Evolutionary conservation across 2,329 filamentous ascomycete species (phyloP), one percentile per base, ranked within the genome.

Genomic region (Alternaria ventricosa): DNA sequence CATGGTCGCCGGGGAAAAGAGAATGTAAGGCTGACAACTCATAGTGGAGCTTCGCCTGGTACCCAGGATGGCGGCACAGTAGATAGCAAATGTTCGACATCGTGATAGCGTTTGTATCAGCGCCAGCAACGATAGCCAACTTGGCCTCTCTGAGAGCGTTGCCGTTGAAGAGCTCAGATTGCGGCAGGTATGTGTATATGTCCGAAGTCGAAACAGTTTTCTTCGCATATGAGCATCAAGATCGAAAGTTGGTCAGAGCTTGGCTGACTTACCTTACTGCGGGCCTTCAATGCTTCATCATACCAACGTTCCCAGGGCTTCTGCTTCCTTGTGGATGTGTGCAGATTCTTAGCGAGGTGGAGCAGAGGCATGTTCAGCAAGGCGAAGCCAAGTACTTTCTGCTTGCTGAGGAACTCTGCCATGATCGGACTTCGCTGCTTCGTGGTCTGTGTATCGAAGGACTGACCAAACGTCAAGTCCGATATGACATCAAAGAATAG

Each of bases 51-150:
- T 59, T 54, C 3, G 47, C 30, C 54, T 70, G 66, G 27, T 69
- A 15, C 55, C 30, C 0, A 82, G 83, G 69, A 47, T 68, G 85
- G 77, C 47, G 78, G 43, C 87, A 75, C 0, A 88, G 78, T 57
- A 82, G 79, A 68, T 82, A 85, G 73, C 87, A 80, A 47, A 82
- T 82, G 64, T 87, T 86, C 13, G 81, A 80, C 65, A 88, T 80
- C 5, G 85, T 81, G 57, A 85, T 82, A 51, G 80, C 82, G 13
- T 84, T 86, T 0, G 84, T 87, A 23, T 83, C 83, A 5, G 77
- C 80, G 6, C 85, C 85, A 2, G 85, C 86, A 62, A 70, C 58
- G 23, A 68, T 60, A 15, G 57, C 65, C 20, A 70, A 47, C 9
- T 66, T 60, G 23, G 59, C 63, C n/a, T 71, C 67, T 7, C 67